These are phyloP conservation scores for Coccinonectria pachysandricola DNA, from an alignment of 2,329 filamentous ascomycete species.

Conservation along the genomic window DNA sequence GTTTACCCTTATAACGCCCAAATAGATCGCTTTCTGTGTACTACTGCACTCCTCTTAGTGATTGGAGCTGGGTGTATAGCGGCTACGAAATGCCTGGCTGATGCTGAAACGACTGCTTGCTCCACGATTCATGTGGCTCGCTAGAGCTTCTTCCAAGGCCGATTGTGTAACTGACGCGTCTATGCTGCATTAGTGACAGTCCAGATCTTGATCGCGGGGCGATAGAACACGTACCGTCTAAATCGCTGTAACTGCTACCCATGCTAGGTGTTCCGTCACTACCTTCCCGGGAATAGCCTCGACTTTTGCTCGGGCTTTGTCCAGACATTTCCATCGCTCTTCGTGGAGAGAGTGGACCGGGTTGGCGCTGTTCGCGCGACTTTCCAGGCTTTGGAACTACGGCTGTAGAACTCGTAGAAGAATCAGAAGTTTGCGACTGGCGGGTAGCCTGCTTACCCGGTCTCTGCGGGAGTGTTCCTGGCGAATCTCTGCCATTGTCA, in stretches of 20 bases:
- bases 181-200: constrained; percentile 20
- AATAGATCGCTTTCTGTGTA: too few relatives aligned
- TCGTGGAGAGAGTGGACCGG: constrained; percentile 45
- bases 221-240: constrained; percentile 49
- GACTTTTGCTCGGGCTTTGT: constrained; percentile 41
- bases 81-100: constrained; percentile 54
- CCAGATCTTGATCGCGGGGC: constrained; percentile 1
- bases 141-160: constrained; percentile 66
- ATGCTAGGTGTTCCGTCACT: constrained; percentile 70
- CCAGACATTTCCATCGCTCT: constrained; percentile 48
- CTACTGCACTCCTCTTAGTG: too few relatives aligned
- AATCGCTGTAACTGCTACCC: constrained; percentile 78
- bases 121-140: constrained; percentile 39
- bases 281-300: constrained; percentile 45
- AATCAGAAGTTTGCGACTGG: constrained; percentile 51
- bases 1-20: too few relatives aligned
- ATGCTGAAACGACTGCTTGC: constrained; percentile 50
- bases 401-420: constrained; percentile 45
- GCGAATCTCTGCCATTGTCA: constrained; percentile 29
- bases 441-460: constrained; percentile 27
- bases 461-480: constrained; percentile 19
- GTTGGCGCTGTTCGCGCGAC: constrained; percentile 23
- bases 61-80: constrained; percentile 37
- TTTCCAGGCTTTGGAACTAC: constrained; percentile 23
- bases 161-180: constrained; percentile 75